phyloP scores from a whole-genome alignment of 306 rosid species.

The Phaseolus lunatus region DNA sequence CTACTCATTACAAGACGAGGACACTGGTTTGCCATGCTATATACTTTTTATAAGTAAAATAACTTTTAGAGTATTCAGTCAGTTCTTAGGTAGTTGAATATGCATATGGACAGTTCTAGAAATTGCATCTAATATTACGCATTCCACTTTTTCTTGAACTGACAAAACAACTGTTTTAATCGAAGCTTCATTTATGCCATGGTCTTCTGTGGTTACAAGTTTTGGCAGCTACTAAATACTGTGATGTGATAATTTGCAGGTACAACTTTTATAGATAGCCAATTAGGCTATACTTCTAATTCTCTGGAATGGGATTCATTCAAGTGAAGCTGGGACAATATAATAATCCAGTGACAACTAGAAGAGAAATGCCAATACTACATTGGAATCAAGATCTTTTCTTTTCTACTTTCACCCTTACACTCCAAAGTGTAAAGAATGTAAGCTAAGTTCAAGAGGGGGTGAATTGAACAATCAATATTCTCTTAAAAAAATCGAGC shows the following conservation, averaged over 20 bases:
- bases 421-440: no score
- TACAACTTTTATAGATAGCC: conserved; percentile 63
- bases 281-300: conserved; percentile 63
- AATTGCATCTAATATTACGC: neutral
- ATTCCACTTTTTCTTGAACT: neutral
- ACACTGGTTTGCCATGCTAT: neutral
- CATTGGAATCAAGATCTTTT: no score
- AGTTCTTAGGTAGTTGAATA: neutral
- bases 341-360: conserved; percentile 16
- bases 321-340: conserved; percentile 37
- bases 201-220: conserved; percentile 6
- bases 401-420: no score
- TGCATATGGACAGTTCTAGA: neutral
- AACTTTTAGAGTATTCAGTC: no score
- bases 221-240: conserved; percentile 24
- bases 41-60: neutral
- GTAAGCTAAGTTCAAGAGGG: no score
- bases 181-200: neutral
- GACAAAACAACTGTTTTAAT: conserved; percentile 14
- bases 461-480: no score
- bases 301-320: conserved; percentile 56
- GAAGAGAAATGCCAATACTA: neutral
- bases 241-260: conserved; percentile 52
- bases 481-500: no score
- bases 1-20: neutral